A percentile compares a stretch with the other conserved stretches of the same genome.
These are phyloP conservation scores for Akanthomyces dipterigenus DNA, from an alignment of 2,329 filamentous ascomycete species.

Conservation along the genomic window DNA sequence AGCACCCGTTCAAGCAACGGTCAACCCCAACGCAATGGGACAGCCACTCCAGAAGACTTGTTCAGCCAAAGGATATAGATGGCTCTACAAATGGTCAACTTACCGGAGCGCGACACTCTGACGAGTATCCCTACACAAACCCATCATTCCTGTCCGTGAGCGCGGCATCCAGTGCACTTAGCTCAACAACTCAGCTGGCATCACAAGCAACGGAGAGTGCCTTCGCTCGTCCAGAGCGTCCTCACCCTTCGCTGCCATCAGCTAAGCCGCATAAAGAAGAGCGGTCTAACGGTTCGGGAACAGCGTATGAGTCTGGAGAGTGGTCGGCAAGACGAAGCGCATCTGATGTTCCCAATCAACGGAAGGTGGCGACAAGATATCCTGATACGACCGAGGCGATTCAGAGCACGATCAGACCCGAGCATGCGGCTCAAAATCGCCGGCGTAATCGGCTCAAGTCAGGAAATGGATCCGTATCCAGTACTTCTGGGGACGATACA, in stretches of 20 bases:
- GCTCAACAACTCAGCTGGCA: constrained; percentile 21
- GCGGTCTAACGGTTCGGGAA: constrained; percentile 14
- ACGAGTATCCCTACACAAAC: constrained; percentile 31
- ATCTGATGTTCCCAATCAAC: constrained; percentile 7
- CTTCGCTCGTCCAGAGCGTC: background rate
- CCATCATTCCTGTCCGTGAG: constrained; percentile 46
- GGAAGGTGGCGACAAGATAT: constrained; percentile 16
- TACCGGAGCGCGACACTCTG: constrained; percentile 29
- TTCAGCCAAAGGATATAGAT: constrained; percentile 32
- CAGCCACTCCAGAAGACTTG: constrained; percentile 46
- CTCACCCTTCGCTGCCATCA: background rate
- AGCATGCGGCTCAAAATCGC: constrained; percentile 16
- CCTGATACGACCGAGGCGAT: constrained; percentile 11
- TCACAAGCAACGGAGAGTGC: background rate
- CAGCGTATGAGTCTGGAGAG: constrained; percentile 16
- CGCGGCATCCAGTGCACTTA: constrained; percentile 50
- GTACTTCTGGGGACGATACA: constrained; percentile 20
- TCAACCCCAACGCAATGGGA: constrained; percentile 43
- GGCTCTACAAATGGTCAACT: constrained; percentile 19
- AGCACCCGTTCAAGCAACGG: constrained; percentile 26
- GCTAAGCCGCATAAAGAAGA: constrained; percentile 9
- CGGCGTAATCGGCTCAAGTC: constrained; percentile 15
- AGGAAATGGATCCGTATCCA: constrained; percentile 3
- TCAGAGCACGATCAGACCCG: constrained; percentile 12
- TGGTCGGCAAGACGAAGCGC: constrained; percentile 1